Evolutionary conservation across 441 rosid genomes (phyloP).

Genomic region (Manihot esculenta): DNA sequence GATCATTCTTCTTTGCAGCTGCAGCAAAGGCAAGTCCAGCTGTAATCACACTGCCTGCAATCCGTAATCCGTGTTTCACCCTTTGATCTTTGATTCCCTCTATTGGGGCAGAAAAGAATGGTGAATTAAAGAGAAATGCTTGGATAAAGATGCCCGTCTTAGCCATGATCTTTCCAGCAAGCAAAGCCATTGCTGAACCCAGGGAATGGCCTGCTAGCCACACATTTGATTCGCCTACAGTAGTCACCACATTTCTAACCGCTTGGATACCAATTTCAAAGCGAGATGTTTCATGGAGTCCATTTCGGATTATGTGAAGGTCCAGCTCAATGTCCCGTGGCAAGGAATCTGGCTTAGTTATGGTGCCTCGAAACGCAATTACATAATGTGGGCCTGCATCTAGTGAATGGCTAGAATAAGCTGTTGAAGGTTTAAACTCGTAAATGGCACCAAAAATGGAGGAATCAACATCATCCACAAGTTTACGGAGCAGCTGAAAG

Average conservation of each 20-base stretch:
- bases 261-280: constrained; percentile 82
- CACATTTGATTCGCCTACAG: constrained; percentile 61
- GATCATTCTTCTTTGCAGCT: constrained; percentile 43
- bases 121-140: constrained; percentile 81
- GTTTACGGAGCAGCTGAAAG: constrained; percentile 57
- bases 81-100: constrained; percentile 68
- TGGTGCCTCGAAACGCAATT: constrained; percentile 80
- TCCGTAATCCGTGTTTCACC: constrained; percentile 67
- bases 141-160: constrained; percentile 53
- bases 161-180: constrained; percentile 78
- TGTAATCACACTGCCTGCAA: constrained; percentile 79
- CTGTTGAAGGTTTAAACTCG: constrained; percentile 52
- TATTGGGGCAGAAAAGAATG: constrained; percentile 75
- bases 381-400: constrained; percentile 58
- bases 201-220: constrained; percentile 97
- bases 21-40: constrained; percentile 80
- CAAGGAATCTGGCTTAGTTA: constrained; percentile 69
- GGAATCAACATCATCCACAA: constrained; percentile 70
- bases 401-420: constrained; percentile 24
- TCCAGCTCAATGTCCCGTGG: constrained; percentile 71
- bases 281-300: constrained; percentile 74
- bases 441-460: constrained; percentile 86
- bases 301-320: constrained; percentile 60
- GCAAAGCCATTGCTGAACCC: constrained; percentile 83
- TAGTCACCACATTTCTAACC: constrained; percentile 61